Evolutionary conservation across 352 stramenopile species (phyloP).

Genomic region (Aphanomyces invadans): DNA sequence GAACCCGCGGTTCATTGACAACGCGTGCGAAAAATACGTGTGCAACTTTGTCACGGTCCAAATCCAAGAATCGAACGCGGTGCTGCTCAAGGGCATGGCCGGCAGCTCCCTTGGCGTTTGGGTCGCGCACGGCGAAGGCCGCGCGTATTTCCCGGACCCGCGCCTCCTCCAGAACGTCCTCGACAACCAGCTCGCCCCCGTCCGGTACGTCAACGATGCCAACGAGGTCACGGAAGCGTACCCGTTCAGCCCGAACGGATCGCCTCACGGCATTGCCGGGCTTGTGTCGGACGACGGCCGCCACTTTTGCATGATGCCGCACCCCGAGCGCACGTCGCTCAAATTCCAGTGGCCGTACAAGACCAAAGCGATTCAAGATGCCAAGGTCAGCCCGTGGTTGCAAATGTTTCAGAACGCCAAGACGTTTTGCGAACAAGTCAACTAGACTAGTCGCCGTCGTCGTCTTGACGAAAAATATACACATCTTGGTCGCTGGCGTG

Average conservation of each 20-base stretch:
- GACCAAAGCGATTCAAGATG: slow-evolving; percentile 73
- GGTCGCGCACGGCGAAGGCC: slow-evolving; percentile 90
- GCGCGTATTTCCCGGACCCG: slow-evolving; percentile 94
- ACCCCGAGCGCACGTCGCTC: slow-evolving; percentile 96
- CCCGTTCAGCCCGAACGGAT: slow-evolving; percentile 99
- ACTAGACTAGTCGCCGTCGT: slow-evolving; percentile 15
- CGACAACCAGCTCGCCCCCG: slow-evolving; percentile 86
- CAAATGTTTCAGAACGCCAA: slow-evolving; percentile 98
- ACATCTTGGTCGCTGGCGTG: not conserved
- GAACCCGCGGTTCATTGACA: slow-evolving; percentile 97
- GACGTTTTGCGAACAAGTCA: slow-evolving; percentile 87
- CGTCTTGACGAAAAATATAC: not conserved
- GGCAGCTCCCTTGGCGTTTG: slow-evolving; percentile 96
- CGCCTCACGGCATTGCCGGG: slow-evolving; percentile 92
- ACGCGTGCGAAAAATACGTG: slow-evolving; percentile 94
- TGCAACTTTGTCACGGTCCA: slow-evolving; percentile 95
- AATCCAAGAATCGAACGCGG: slow-evolving; percentile 90
- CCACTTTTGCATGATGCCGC: slow-evolving; percentile 99
- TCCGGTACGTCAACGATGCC: slow-evolving; percentile 96
- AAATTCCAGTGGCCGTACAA: slow-evolving; percentile 98
- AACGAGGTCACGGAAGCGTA: slow-evolving; percentile 94
- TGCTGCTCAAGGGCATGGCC: slow-evolving; percentile 99
- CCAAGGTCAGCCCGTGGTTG: slow-evolving; percentile 90
- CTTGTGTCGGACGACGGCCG: slow-evolving; percentile 95
- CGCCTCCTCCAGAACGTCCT: slow-evolving; percentile 85